Evolutionary conservation across 2,329 filamentous ascomycete genomes (phyloP).

Genomic region (Fusarium poae): DNA sequence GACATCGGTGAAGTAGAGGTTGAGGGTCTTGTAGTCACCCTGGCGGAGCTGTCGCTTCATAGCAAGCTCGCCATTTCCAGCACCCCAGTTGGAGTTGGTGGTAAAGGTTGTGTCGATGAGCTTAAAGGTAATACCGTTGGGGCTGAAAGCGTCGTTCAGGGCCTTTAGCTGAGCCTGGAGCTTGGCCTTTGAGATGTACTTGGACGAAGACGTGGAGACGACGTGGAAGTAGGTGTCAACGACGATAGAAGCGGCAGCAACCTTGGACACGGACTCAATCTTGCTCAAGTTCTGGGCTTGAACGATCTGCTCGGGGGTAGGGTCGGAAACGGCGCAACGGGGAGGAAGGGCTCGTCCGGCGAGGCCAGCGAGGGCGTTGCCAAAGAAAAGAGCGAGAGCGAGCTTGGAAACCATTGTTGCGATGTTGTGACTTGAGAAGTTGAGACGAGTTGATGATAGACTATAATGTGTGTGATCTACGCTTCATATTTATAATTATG

Average conservation of each 20-base stretch:
- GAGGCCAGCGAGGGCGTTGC: constrained; percentile 25
- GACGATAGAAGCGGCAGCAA: constrained; percentile 23
- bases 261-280: constrained; percentile 17
- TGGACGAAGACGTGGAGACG: constrained; percentile 39
- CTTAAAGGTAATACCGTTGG: constrained; percentile 60
- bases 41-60: constrained; percentile 63
- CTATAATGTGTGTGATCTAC: not conserved
- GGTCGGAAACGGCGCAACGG: constrained; percentile 30
- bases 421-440: not conserved
- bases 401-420: constrained; percentile 35
- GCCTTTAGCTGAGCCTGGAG: constrained; percentile 56
- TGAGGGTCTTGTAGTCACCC: constrained; percentile 58
- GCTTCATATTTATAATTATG: constrained; percentile 12
- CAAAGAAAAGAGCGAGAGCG: constrained; percentile 20
- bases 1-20: constrained; percentile 52
- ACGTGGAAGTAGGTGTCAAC: constrained; percentile 48
- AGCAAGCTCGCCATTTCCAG: constrained; percentile 54
- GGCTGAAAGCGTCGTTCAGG: constrained; percentile 60
- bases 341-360: constrained; percentile 11
- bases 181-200: constrained; percentile 39
- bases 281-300: constrained; percentile 21
- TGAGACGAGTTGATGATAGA: not conserved
- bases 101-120: constrained; percentile 60
- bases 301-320: constrained; percentile 25
- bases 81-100: constrained; percentile 62